Percentiles rank a stretch among this genome's conserved stretches.
These are phyloP conservation scores for Jaenimonas drosophilae DNA, from an alignment of 208 protist genomes.

Conservation along the genomic window DNA sequence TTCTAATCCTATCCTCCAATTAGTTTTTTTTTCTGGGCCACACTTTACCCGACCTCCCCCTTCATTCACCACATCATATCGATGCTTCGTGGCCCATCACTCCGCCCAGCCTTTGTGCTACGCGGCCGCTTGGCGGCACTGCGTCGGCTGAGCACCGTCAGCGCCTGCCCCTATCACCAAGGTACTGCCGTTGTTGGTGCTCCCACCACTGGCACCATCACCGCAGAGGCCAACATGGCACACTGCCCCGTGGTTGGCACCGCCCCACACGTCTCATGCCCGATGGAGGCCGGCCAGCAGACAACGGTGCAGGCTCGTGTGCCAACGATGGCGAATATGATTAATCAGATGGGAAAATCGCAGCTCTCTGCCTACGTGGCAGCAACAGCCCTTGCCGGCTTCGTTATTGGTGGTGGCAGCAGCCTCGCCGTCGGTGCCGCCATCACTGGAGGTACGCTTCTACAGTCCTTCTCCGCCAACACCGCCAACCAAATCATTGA, in stretches of 20 bases:
- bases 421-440: slow-evolving; percentile 31
- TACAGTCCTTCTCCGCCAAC: slow-evolving; percentile 83
- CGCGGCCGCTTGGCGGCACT: slow-evolving; percentile 10
- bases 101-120: slow-evolving; percentile 10
- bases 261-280: slow-evolving; percentile 28
- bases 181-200: slow-evolving; percentile 8
- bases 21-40: no score
- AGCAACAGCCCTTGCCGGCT: slow-evolving; percentile 61
- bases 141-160: slow-evolving; percentile 17
- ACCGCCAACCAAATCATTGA: slow-evolving; percentile 87
- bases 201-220: slow-evolving; percentile 7
- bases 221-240: slow-evolving; percentile 13
- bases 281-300: slow-evolving; percentile 26
- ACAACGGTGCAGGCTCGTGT: slow-evolving; percentile 3
- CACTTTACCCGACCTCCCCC: no score
- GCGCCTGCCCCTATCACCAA: slow-evolving; percentile 41
- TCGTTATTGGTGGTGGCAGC: slow-evolving; percentile 56
- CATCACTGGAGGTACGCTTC: slow-evolving; percentile 57
- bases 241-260: slow-evolving; percentile 54
- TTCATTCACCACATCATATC: no score
- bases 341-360: slow-evolving; percentile 66
- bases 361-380: slow-evolving; percentile 76
- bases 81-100: no score
- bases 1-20: no score
- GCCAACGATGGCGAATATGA: slow-evolving; percentile 27